Evolutionary conservation across 495 filamentous ascomycete genomes (phyloP).

Genomic region (Hypoxylon rickii): DNA sequence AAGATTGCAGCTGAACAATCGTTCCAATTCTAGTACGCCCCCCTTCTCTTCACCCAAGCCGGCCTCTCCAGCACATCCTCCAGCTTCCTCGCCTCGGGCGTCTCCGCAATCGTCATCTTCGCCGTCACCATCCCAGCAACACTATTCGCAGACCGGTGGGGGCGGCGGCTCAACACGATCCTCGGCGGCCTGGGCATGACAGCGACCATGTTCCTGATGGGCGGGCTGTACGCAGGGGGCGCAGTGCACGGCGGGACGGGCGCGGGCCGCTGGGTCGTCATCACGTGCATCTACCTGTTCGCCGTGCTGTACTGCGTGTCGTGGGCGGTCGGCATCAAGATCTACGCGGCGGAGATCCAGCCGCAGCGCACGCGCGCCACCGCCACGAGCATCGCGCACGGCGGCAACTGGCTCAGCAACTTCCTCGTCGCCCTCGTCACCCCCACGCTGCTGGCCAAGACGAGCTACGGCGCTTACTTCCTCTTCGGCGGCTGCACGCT

Average conservation of each 20-base stretch:
- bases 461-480: conserved; percentile 63
- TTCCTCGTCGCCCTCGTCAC: conserved; percentile 68
- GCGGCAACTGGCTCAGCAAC: conserved; percentile 44
- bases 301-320: conserved; percentile 41
- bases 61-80: conserved; percentile 48
- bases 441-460: conserved; percentile 62
- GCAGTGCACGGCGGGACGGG: conserved; percentile 50
- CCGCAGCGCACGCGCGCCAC: conserved; percentile 57
- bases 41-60: conserved; percentile 56
- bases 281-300: conserved; percentile 55
- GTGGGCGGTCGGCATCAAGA: conserved; percentile 60
- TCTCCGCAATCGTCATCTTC: conserved; percentile 57
- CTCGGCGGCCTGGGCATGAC: conserved; percentile 55
- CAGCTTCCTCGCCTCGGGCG: conserved; percentile 57
- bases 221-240: conserved; percentile 53
- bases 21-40: conserved; percentile 61
- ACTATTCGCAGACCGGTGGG: conserved; percentile 65
- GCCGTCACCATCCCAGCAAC: conserved; percentile 54
- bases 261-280: conserved; percentile 60
- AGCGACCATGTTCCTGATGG: conserved; percentile 43
- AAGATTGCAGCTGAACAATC: no score
- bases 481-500: conserved; percentile 58
- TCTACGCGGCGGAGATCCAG: conserved; percentile 62
- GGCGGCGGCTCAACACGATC: conserved; percentile 60
- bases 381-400: conserved; percentile 54